phyloP scores from a whole-genome alignment of 306 rosid genomes.

The Boehmeria nivea region DNA sequence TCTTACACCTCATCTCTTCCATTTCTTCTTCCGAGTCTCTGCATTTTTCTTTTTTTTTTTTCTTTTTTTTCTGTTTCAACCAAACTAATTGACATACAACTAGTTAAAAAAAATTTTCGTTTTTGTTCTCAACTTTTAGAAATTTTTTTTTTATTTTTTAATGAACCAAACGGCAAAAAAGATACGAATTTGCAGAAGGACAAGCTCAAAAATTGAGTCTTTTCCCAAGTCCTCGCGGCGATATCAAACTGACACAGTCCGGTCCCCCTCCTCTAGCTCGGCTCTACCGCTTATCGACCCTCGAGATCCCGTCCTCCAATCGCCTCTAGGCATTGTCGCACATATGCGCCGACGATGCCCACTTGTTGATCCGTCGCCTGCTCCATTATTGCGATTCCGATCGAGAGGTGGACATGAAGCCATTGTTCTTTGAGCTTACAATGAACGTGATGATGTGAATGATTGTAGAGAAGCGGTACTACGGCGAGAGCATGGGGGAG shows the following conservation, averaged over 20 bases:
- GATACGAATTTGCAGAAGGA: too few relatives aligned
- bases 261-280: constrained; percentile 18
- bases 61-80: too few relatives aligned
- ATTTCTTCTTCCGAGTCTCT: too few relatives aligned
- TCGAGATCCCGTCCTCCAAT: constrained; percentile 20
- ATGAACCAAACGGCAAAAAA: too few relatives aligned
- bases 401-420: constrained; percentile 13
- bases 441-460: constrained; percentile 35
- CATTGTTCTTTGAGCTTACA: constrained; percentile 17
- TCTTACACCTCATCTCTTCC: too few relatives aligned
- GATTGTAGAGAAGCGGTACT: constrained; percentile 34
- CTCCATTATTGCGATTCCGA: neutral
- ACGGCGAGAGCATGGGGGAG: constrained; percentile 14
- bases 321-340: constrained; percentile 16
- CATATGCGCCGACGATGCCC: constrained; percentile 24
- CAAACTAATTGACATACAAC: too few relatives aligned
- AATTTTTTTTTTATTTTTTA: too few relatives aligned
- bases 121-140: too few relatives aligned
- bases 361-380: constrained; percentile 9
- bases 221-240: constrained; percentile 20
- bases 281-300: constrained; percentile 19
- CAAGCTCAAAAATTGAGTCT: too few relatives aligned
- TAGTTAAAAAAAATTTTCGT: too few relatives aligned
- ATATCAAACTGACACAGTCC: constrained; percentile 26
- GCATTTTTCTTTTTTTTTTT: too few relatives aligned